Conservation (phyloP, 768 basidiomycete genomes). For the Mycena crocata region DNA sequence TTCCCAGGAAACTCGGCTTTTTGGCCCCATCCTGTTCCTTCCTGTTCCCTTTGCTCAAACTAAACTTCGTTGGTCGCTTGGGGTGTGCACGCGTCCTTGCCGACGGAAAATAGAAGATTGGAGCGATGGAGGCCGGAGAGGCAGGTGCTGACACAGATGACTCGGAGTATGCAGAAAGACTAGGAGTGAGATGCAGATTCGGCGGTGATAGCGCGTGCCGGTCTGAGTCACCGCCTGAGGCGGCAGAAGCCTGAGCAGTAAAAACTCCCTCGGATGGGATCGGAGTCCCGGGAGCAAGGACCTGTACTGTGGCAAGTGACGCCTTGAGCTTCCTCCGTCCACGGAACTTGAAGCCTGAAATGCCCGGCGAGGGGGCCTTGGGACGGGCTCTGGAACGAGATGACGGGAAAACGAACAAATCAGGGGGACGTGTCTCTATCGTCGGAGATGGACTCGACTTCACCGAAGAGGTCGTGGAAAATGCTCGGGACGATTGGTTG, state of each 20-base stretch:
- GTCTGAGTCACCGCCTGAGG: background rate
- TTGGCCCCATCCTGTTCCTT: slow-evolving; percentile 20
- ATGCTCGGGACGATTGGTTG: slow-evolving; percentile 15
- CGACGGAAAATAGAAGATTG: slow-evolving; percentile 28
- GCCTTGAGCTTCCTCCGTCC: slow-evolving; percentile 23
- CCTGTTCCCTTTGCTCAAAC: slow-evolving; percentile 30
- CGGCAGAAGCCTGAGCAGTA: background rate
- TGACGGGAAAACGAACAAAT: slow-evolving; percentile 36
- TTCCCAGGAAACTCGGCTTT: slow-evolving; percentile 10
- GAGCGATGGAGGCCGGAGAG: slow-evolving; percentile 2
- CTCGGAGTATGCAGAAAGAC: background rate
- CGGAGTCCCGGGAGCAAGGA: slow-evolving; percentile 17
- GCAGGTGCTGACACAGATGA: slow-evolving; percentile 20
- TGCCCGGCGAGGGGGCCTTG: background rate
- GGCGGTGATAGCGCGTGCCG: background rate
- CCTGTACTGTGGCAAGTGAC: slow-evolving; percentile 2
- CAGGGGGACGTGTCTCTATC: background rate
- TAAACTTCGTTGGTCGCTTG: slow-evolving; percentile 26
- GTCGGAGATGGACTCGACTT: background rate
- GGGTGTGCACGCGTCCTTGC: slow-evolving; percentile 33
- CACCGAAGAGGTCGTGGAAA: slow-evolving; percentile 10
- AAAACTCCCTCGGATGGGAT: slow-evolving; percentile 16
- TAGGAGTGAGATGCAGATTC: background rate
- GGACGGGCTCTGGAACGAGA: slow-evolving; percentile 36
- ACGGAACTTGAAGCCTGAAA: slow-evolving; percentile 25